phyloP scores from a whole-genome alignment of 148 eudicot genomes.

The Cornus kousa region DNA sequence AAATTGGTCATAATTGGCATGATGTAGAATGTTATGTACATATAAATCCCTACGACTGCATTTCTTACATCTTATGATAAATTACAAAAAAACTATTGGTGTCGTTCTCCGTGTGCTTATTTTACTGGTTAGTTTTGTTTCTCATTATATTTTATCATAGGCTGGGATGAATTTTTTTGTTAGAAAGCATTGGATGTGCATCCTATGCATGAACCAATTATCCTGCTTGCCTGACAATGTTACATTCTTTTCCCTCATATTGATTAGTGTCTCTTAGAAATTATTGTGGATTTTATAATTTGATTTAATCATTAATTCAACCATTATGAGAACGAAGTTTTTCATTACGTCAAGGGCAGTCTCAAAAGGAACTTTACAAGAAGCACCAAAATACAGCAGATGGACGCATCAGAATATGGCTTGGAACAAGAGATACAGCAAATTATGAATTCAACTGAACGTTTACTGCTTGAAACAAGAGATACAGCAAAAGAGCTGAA shows the following conservation, averaged over 20 bases:
- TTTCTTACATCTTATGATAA: too few species aligned
- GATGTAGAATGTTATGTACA: too few species aligned
- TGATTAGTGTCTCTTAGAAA: background rate
- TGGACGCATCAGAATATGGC: conserved; percentile 84
- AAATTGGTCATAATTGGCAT: too few species aligned
- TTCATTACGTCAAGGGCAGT: conserved; percentile 40
- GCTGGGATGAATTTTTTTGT: too few species aligned
- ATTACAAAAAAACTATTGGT: too few species aligned
- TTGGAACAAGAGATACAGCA: conserved; percentile 91
- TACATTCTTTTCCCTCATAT: too few species aligned
- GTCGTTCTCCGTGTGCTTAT: too few species aligned
- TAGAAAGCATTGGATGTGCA: too few species aligned
- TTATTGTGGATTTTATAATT: background rate
- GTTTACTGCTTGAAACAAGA: conserved; percentile 63
- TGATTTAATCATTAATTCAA: background rate
- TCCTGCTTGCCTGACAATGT: background rate
- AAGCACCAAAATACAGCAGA: conserved; percentile 78
- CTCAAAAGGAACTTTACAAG: conserved; percentile 66
- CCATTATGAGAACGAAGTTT: conserved; percentile 15
- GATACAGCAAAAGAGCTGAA: conserved; percentile 61
- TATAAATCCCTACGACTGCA: too few species aligned
- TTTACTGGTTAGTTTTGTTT: too few species aligned
- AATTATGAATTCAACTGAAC: conserved; percentile 88
- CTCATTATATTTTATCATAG: too few species aligned
- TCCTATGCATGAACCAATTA: too few species aligned